phyloP scores from a whole-genome alignment of 441 rosid species.

The Brassica hybrid region DNA sequence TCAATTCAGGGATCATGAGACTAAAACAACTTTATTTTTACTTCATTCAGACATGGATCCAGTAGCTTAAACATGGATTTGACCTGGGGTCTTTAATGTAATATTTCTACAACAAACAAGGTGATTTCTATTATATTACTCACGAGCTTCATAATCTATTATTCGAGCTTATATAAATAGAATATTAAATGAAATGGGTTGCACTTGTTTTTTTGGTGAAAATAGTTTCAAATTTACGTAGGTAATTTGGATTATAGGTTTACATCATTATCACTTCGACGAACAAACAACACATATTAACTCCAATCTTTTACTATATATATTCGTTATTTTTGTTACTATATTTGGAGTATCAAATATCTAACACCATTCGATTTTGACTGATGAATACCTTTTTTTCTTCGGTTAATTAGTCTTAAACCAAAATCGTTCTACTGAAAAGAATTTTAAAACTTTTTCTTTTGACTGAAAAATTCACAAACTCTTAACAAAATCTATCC shows the following conservation, averaged over 20 bases:
- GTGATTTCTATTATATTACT: background rate
- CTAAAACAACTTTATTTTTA: background rate
- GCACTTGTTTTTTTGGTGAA: background rate
- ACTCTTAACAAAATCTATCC: background rate
- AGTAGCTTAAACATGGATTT: background rate
- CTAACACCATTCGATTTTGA: background rate
- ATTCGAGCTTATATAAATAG: background rate
- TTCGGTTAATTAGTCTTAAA: background rate
- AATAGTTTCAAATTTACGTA: background rate
- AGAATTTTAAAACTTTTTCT: background rate
- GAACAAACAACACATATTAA: background rate
- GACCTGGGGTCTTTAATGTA: background rate
- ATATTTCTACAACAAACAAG: background rate
- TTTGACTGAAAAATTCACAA: background rate
- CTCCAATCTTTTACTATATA: background rate
- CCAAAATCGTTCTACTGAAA: background rate
- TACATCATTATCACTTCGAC: background rate
- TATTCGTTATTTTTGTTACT: background rate
- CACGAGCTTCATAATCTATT: background rate
- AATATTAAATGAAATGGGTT: background rate
- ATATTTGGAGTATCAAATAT: background rate
- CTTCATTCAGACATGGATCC: background rate
- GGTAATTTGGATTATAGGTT: background rate
- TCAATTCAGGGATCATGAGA: conserved; percentile 2
- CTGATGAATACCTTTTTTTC: background rate